Conservation (phyloP, 495 filamentous ascomycete genomes). For the Penicillium dipodomyicola region DNA sequence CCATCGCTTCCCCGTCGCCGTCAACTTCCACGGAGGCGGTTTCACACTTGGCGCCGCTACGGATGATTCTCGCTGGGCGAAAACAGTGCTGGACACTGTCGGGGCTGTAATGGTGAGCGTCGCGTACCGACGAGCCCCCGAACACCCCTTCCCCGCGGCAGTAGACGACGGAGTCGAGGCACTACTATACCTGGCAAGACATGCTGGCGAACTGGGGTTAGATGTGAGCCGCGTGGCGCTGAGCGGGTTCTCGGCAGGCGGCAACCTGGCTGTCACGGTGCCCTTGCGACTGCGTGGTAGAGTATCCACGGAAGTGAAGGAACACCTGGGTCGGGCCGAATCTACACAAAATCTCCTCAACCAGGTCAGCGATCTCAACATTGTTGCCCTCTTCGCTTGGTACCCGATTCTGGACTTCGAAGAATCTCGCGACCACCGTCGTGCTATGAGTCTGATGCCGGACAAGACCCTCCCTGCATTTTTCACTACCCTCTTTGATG, state of each 20-base stretch:
- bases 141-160: constrained; percentile 72
- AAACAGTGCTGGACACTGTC: constrained; percentile 51
- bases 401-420: constrained; percentile 88
- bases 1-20: constrained; percentile 55
- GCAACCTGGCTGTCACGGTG: constrained; percentile 79
- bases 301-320: constrained; percentile 26
- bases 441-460: constrained; percentile 60
- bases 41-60: constrained; percentile 70
- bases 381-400: constrained; percentile 65
- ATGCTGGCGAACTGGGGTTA: constrained; percentile 55
- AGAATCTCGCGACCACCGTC: constrained; percentile 67
- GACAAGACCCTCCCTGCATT: constrained; percentile 70
- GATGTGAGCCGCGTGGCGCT: constrained; percentile 65
- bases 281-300: constrained; percentile 60
- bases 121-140: constrained; percentile 74
- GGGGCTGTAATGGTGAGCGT: constrained; percentile 67
- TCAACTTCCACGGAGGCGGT: constrained; percentile 78
- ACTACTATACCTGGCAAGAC: constrained; percentile 59
- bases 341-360: constrained; percentile 42
- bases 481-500: constrained; percentile 84
- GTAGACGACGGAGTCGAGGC: constrained; percentile 76
- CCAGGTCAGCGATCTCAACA: constrained; percentile 40
- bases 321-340: constrained; percentile 32
- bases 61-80: constrained; percentile 71
- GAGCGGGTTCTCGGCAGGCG: constrained; percentile 85